These are phyloP conservation scores for Fraxinus platypoda DNA, from an alignment of 305 asterid species.

Conservation along the genomic window DNA sequence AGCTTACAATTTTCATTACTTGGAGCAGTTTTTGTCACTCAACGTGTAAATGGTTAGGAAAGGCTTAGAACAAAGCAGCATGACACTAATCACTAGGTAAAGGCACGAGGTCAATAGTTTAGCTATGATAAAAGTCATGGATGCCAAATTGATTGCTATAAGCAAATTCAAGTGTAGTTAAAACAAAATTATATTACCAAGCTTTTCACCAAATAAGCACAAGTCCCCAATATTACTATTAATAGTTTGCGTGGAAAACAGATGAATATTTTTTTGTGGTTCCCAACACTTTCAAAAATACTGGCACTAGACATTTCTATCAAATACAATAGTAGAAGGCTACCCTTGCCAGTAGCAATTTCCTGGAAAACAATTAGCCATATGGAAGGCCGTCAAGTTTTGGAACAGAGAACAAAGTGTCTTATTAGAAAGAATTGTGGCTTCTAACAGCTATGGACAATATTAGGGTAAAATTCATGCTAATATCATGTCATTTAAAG, in stretches of 20 bases:
- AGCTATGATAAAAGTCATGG: background rate
- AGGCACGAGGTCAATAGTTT: background rate
- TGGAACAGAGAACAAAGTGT: background rate
- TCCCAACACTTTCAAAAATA: background rate
- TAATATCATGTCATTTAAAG: too few relatives aligned
- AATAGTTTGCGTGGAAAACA: background rate
- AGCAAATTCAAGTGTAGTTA: background rate
- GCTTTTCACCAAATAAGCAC: background rate
- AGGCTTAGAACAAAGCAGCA: background rate
- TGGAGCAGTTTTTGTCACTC: background rate
- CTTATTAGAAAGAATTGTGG: too few relatives aligned
- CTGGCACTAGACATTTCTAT: background rate
- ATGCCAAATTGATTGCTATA: background rate
- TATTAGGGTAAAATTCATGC: too few relatives aligned
- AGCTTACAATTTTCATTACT: background rate
- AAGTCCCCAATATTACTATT: background rate
- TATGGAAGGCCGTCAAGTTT: background rate
- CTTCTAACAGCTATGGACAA: background rate
- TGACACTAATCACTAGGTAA: background rate
- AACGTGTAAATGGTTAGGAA: background rate
- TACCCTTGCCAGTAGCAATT: background rate
- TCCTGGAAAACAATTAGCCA: background rate
- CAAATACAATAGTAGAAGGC: background rate
- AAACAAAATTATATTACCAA: background rate
- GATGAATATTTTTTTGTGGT: background rate